A percentile compares a stretch with the other conserved stretches of the same genome.
Conservation (phyloP, 441 rosid genomes). For the Hura crepitans region DNA sequence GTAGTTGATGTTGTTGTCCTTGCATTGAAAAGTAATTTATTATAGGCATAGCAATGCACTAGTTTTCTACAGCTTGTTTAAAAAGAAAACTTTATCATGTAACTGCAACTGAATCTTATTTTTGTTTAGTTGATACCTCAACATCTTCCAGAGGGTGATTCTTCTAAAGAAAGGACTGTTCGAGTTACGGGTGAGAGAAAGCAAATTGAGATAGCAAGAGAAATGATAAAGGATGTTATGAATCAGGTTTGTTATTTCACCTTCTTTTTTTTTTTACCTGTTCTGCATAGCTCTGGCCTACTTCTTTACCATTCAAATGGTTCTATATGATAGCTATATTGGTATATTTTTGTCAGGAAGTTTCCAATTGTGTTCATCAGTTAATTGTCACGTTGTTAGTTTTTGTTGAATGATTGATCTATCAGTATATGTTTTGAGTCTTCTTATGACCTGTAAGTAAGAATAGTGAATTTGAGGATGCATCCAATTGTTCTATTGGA, state of each 20-base stretch:
- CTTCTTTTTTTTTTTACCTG: slow-evolving; percentile 6
- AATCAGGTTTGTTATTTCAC: slow-evolving; percentile 59
- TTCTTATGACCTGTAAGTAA: background rate
- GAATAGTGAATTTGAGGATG: background rate
- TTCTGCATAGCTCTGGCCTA: too few species aligned
- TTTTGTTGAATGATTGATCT: background rate
- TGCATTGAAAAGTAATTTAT: slow-evolving; percentile 6
- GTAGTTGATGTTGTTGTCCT: slow-evolving; percentile 41
- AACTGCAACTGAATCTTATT: slow-evolving; percentile 20
- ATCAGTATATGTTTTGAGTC: background rate
- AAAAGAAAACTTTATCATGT: background rate
- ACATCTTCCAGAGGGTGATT: slow-evolving; percentile 85
- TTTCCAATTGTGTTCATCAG: background rate
- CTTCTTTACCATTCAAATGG: slow-evolving; percentile 2
- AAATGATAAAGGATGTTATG: slow-evolving; percentile 83
- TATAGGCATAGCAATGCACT: background rate
- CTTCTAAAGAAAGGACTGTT: slow-evolving; percentile 78
- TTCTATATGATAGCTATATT: slow-evolving; percentile 1
- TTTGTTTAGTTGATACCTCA: slow-evolving; percentile 77
- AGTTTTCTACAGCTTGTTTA: background rate
- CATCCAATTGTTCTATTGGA: slow-evolving; percentile 14
- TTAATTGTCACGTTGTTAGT: background rate
- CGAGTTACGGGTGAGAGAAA: slow-evolving; percentile 81
- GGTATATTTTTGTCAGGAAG: background rate
- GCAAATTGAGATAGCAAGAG: slow-evolving; percentile 81